Evolutionary conservation across 2,329 filamentous ascomycete species (phyloP), one percentile per base, ranked within the genome.

Genomic region (Colletotrichum echinochloae): DNA sequence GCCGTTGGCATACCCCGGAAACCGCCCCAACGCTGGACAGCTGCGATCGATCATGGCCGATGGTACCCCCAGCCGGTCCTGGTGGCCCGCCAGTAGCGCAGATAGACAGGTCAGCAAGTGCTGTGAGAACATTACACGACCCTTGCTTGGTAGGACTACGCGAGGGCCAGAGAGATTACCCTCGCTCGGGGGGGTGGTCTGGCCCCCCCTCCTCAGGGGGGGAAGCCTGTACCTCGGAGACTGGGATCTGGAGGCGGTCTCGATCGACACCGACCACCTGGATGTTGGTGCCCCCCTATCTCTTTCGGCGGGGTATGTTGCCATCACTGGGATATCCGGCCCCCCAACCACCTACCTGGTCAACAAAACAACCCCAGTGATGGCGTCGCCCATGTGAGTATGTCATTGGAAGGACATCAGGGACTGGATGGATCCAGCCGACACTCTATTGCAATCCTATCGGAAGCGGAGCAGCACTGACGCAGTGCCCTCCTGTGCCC

Each of bases 231-330:
- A 57, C 67, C 57, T 67, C 52, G 55, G 57, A 35, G 57, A 51
- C 23, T 64, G 57, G 67, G 52, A 62, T 67, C 64, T 51, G 37
- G 52, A 60, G 51, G 57, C 61, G 51, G 64, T 67, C 64, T 67
- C 64, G 67, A 70, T 70, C 64, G 67, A 70, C 64, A 62, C 67
- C 67, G 41, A 46, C 57, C 49, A 57, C 67, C 67, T 70, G 67
- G 67, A 35, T 70, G 35, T 23, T 62, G 67, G 64, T 67, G 57
- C 60, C 66, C 60, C 66, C 67, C 67, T 67, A 70, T 57, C 63
- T 66, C 28, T 61, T 39, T 23, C 26, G 28, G 49, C 23, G 23
- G 54, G 62, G 28, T 9, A 59, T 28, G 39, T 52, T 52, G 48
- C 51, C 52, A 67, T 52, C 64, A 33, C 57, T 62, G 51, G 44